Conservation (phyloP, 2,329 filamentous ascomycete genomes). For the Westerdykella aurantiaca region DNA sequence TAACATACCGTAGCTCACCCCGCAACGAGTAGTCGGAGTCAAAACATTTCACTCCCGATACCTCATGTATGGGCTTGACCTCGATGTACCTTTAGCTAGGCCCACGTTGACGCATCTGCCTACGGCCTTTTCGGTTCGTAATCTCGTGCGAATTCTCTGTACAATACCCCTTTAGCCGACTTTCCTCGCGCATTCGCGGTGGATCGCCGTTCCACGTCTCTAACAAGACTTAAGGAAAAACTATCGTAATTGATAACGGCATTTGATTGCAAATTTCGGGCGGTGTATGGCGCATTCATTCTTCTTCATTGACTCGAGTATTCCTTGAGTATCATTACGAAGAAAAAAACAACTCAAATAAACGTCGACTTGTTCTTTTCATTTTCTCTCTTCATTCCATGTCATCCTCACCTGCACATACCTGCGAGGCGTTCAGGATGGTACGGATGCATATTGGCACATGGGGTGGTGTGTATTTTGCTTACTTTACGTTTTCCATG, state of each 20-base stretch:
- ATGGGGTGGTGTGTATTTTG: no score
- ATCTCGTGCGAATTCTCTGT: neutral
- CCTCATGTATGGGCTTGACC: slow-evolving; percentile 30
- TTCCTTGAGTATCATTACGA: neutral
- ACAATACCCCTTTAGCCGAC: neutral
- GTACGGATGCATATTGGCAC: no score
- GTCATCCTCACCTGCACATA: neutral
- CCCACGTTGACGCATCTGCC: slow-evolving; percentile 20
- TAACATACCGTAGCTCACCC: slow-evolving; percentile 29
- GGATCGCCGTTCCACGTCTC: neutral
- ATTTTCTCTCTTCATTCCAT: neutral
- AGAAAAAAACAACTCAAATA: neutral
- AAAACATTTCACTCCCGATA: slow-evolving; percentile 5
- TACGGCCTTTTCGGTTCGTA: neutral
- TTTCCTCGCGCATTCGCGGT: neutral
- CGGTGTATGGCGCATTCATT: neutral
- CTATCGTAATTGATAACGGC: neutral
- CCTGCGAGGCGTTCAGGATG: slow-evolving; percentile 5
- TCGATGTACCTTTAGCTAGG: slow-evolving; percentile 36
- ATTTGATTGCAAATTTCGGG: neutral
- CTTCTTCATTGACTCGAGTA: neutral
- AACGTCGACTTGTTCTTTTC: neutral
- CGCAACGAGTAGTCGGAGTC: slow-evolving; percentile 23
- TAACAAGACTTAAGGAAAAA: neutral
- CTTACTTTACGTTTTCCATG: no score